Base-by-base conservation (phyloP, 352 stramenopile genomes). In the Labyrinthula sp. region DNA sequence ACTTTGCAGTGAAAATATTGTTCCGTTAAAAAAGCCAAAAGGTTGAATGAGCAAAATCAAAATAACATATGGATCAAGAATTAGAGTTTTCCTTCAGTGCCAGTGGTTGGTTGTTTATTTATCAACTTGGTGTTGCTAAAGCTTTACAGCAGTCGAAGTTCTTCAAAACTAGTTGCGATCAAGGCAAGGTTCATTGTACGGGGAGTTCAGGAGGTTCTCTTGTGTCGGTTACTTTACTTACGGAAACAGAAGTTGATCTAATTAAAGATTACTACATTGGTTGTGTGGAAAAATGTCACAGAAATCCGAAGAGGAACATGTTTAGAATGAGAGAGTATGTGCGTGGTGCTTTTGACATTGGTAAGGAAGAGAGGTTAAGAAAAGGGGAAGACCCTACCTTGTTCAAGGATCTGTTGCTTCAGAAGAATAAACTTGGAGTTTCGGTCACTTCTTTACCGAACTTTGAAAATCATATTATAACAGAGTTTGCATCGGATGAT, bases 71-170 rank as follows among this genome's bases (percentile, higher is more conserved):
- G 12, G 12, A 12, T 33, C 12, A 33, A 12, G 28, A 15, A 15
- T n/a, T 33, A 15, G 28, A 33, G 28, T 15, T 33, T 12, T 83
- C 72, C 50, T 85, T 85, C 56, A 69, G 71, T 0, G 80, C 72
- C 39, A 71, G 69, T 18, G 74, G 74, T 0, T 85, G 69, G 68
- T 70, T 85, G 49, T 83, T 82, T 56, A 75, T 75, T 67, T 82
- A 82, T 57, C 56, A 75, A 14, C 82, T 84, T 31, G 74, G 74
- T 30, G 72, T 82, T 21, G 70, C 70, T 46, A 79, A 82, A 47
- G 71, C 71, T 14, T 62, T 84, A 17, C 71, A 84, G 38, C 37
- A 36, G 1, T 62, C 69, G 23, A 63, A 60, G n/a, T 54, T 78
- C 23, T n/a, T n/a, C n/a, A n/a, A n/a, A n/a, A n/a, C n/a, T n/a